A percentile compares a stretch with the other conserved stretches of the same genome.
These are phyloP conservation scores for Talaromyces wortmannii DNA, from an alignment of 495 filamentous ascomycete species.

Conservation along the genomic window DNA sequence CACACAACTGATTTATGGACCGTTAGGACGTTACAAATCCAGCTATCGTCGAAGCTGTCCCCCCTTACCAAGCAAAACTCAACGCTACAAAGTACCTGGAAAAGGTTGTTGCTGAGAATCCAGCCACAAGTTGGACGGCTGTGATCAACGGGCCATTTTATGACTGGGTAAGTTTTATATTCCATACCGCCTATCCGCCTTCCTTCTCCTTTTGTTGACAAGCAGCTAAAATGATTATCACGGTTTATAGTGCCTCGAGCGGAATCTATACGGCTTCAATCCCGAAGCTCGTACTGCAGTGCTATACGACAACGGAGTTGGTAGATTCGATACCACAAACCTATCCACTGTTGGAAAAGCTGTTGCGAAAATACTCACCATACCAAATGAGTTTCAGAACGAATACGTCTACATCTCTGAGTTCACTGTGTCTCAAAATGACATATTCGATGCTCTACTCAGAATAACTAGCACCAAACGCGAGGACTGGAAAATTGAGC, in stretches of 20 bases:
- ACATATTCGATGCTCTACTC: slow-evolving; percentile 1
- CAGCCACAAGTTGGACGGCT: neutral
- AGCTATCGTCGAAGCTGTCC: neutral
- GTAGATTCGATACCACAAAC: slow-evolving; percentile 1
- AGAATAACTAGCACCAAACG: neutral
- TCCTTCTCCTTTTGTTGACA: neutral
- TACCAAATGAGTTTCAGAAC: neutral
- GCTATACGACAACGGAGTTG: neutral
- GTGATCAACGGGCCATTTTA: neutral
- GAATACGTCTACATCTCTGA: neutral
- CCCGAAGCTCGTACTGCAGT: neutral
- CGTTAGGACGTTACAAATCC: neutral
- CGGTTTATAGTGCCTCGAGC: neutral
- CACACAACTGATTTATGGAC: neutral
- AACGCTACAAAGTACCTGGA: neutral
- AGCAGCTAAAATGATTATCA: neutral
- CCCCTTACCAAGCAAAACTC: slow-evolving; percentile 1
- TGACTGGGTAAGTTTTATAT: slow-evolving; percentile 1
- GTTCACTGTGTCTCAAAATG: neutral
- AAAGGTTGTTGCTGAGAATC: neutral
- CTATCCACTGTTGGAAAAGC: neutral
- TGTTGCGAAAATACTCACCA: neutral
- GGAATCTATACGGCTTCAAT: neutral
- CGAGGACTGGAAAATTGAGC: neutral
- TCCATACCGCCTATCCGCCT: too few species aligned